Conservation (phyloP, 345 rosid genomes). For the Brassica incana region DNA sequence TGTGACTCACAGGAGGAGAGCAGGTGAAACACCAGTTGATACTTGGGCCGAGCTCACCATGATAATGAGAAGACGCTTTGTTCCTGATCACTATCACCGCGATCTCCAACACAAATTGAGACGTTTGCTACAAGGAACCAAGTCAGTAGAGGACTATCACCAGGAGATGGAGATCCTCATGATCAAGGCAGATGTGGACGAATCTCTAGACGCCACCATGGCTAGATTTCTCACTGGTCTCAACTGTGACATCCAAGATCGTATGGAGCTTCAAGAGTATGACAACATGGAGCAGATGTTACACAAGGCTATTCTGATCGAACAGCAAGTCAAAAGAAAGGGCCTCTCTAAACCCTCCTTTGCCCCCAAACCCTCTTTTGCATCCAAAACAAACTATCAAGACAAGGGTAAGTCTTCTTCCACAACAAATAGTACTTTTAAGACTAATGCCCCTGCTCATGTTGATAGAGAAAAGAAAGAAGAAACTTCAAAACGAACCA, state of each 20-base stretch:
- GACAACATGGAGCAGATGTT: too few relatives aligned
- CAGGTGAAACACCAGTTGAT: not conserved
- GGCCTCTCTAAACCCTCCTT: not conserved
- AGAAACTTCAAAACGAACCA: too few relatives aligned
- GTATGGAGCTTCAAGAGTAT: not conserved
- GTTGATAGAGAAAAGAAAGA: too few relatives aligned
- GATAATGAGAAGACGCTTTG: not conserved
- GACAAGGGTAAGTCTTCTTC: too few relatives aligned
- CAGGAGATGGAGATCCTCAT: not conserved
- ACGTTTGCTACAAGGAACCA: not conserved
- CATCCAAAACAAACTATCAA: too few relatives aligned
- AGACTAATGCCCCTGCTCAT: too few relatives aligned
- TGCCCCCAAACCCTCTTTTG: not conserved
- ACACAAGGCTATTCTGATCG: not conserved
- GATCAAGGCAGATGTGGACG: not conserved
- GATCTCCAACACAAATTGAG: not conserved
- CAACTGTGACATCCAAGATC: not conserved
- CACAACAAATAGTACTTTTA: not conserved
- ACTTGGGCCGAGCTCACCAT: not conserved
- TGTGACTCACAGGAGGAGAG: not conserved
- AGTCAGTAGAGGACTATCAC: not conserved
- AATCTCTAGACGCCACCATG: not conserved
- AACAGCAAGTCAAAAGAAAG: not conserved
- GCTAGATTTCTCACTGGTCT: not conserved
- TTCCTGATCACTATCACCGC: not conserved